Conservation (phyloP, 768 basidiomycete genomes). For the Boletus pseudo-olivaceus region DNA sequence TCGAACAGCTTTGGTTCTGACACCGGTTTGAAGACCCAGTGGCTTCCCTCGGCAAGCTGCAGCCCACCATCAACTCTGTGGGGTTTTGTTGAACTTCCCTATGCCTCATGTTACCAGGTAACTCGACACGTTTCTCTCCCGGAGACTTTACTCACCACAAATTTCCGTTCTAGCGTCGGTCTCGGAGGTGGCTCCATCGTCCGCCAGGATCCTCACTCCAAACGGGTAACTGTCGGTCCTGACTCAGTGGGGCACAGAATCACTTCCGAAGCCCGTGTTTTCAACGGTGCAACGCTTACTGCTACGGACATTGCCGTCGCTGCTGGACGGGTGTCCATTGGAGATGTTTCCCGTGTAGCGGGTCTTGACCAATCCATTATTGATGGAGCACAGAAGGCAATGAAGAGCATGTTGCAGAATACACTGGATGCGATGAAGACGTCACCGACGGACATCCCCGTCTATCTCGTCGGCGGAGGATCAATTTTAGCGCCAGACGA, state of each 20-base stretch:
- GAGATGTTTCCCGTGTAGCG: conserved; percentile 22
- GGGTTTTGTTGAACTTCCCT: conserved; percentile 58
- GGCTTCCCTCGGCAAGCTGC: conserved; percentile 64
- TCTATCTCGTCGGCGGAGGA: conserved; percentile 65
- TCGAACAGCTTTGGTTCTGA: conserved; percentile 8
- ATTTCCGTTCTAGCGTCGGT: conserved; percentile 41
- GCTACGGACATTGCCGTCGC: conserved; percentile 59
- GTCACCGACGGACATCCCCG: conserved; percentile 49
- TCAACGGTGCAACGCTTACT: conserved; percentile 56
- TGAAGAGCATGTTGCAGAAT: conserved; percentile 43
- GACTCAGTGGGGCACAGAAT: conserved; percentile 61
- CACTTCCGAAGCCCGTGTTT: conserved; percentile 47
- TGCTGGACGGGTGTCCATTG: conserved; percentile 30
- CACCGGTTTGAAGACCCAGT: conserved; percentile 33
- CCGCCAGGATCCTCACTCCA: conserved; percentile 29
- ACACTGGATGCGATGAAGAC: conserved; percentile 66
- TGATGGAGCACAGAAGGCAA: conserved; percentile 36
- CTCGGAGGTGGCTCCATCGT: conserved; percentile 64
- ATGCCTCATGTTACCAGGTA: conserved; percentile 52
- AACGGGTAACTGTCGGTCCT: conserved; percentile 53
- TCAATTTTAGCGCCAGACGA: conserved; percentile 52
- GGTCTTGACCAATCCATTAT: conserved; percentile 26
- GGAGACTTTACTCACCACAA: background rate
- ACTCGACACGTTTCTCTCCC: conserved; percentile 1
- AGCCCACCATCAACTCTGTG: conserved; percentile 58